Conservation (phyloP, 148 eudicot species). For the Chenopodium quinoa region DNA sequence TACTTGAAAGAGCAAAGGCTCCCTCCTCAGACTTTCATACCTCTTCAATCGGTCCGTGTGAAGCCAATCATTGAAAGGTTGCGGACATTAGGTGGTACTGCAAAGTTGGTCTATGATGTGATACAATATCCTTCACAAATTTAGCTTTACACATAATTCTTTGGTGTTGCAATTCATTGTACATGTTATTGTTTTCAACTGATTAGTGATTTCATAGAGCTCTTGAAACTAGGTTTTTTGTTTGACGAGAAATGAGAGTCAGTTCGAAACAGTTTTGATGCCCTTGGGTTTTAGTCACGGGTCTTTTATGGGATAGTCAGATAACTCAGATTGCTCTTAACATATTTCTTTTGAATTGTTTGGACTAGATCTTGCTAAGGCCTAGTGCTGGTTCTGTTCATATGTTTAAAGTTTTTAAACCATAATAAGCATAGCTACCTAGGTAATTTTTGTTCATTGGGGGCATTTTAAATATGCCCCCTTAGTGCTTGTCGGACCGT, state of each 20-base stretch:
- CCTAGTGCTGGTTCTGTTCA: background rate
- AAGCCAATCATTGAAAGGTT: conserved; percentile 77
- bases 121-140: conserved; percentile 81
- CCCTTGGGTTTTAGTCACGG: background rate
- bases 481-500: background rate
- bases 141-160: conserved; percentile 6
- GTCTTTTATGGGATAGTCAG: background rate
- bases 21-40: conserved; percentile 97
- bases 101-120: conserved; percentile 89
- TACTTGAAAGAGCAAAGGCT: conserved; percentile 91
- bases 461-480: background rate
- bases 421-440: background rate
- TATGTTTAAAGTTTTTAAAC: background rate
- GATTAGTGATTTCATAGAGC: conserved; percentile 6
- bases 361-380: background rate
- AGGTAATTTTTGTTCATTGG: background rate
- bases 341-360: background rate
- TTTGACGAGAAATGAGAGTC: background rate
- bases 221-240: background rate
- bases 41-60: conserved; percentile 91
- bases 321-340: background rate
- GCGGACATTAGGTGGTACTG: conserved; percentile 78
- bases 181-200: background rate
- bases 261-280: background rate
- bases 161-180: background rate